Conservation (phyloP, 495 filamentous ascomycete genomes). For the Penicillium silybi region DNA sequence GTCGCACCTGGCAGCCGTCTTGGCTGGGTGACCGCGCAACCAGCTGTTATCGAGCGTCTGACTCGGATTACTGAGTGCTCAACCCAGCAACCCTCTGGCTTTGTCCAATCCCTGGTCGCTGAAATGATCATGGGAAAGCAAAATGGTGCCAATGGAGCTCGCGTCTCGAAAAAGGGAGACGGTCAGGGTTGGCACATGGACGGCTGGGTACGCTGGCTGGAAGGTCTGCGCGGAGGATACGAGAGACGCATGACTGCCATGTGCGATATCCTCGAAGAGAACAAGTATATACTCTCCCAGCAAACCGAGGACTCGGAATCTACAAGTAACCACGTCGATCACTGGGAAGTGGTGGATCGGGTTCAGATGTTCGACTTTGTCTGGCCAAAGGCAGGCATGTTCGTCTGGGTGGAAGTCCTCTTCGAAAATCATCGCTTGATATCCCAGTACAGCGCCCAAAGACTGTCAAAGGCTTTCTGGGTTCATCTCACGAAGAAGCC, state of each 20-base stretch:
- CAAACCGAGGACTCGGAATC: conserved; percentile 30
- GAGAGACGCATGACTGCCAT: conserved; percentile 76
- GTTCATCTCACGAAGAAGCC: conserved; percentile 65
- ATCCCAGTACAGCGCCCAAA: conserved; percentile 33
- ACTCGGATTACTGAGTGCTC: conserved; percentile 66
- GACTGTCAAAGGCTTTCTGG: conserved; percentile 64
- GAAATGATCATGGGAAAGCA: conserved; percentile 71
- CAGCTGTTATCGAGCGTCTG: conserved; percentile 68
- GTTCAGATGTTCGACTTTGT: conserved; percentile 66
- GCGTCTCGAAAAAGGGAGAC: conserved; percentile 21
- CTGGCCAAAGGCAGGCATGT: conserved; percentile 90
- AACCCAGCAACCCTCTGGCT: conserved; percentile 82
- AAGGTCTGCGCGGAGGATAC: conserved; percentile 74
- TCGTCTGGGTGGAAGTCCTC: conserved; percentile 72
- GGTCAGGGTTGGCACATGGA: conserved; percentile 69
- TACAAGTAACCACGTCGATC: conserved; percentile 42
- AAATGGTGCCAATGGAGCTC: conserved; percentile 23
- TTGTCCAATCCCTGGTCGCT: conserved; percentile 78
- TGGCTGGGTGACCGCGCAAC: conserved; percentile 80
- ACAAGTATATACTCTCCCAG: conserved; percentile 52
- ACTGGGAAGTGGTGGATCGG: conserved; percentile 65
- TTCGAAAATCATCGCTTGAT: conserved; percentile 70
- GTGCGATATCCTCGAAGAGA: conserved; percentile 64
- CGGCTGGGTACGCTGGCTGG: conserved; percentile 88
- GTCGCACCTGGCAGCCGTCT: conserved; percentile 71